Evolutionary conservation across 2,329 filamentous ascomycete genomes (phyloP), one percentile per base, ranked within the genome.

Genomic region (Helminthosporium solani): DNA sequence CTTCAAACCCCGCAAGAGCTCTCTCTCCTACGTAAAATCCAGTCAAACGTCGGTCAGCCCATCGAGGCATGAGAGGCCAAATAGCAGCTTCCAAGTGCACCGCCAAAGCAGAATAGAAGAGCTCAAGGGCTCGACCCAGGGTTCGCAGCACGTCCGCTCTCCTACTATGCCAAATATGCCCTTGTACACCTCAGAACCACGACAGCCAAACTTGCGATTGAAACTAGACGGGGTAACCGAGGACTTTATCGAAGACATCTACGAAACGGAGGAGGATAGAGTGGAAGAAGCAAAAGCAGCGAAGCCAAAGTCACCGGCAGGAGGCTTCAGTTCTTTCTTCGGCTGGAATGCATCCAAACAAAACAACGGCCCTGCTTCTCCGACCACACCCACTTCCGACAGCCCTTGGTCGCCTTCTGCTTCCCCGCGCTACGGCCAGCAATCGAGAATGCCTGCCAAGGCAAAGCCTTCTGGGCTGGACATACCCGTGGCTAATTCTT

Each of bases 321-420:
- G 74, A 46, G 83, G 81, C 46, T 78, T 87, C 58, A 80, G 80
- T 35, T 83, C 80, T 12, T 84, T 87, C 67, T 87, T 87, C 58
- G 81, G 82, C 49, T 86, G 84, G 81, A 84, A 82, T 52, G 77
- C 75, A 18, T 70, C 74, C 21, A 72, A 76, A 37, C 78, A 80
- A 46, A 31, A 61, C 45, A 64, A 61, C 45, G 76, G 77, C 14
- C 74, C 74, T 12, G 82, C 82, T 43, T 82, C 80, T 8, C 79
- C 81, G 14, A 80, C 78, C 36, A 85, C 82, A 18, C 80, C 82
- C 35, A 83, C 85, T 58, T 85, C 83, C 9, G 81, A 82, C 40
- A 75, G 74, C 31, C 80, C 80, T 19, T 72, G 76, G 51, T 85
- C 83, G 6, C 81, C 82, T 1, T 85, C 83, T 6, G 80, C 82